Base-by-base conservation (phyloP, 2,329 filamentous ascomycete genomes). In the Cercospora sojina region DNA sequence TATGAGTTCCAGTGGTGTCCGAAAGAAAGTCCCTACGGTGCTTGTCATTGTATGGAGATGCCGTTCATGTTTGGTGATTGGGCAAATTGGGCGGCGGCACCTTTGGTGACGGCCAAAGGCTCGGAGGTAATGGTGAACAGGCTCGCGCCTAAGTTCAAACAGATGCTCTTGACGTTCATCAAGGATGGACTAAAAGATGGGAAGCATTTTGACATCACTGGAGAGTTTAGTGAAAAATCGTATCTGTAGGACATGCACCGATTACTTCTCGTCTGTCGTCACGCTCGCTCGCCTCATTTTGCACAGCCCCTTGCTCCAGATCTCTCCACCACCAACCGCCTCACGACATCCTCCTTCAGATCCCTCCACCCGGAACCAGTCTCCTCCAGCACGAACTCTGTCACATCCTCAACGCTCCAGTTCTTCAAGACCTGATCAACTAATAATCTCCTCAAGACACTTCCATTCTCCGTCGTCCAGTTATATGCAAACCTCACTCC, bases 41-140 rank as follows among this genome's bases (percentile, higher is more conserved):
- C 62, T 18, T 57, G 55, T 12, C 62, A 64, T 51, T 64, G 55
- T 27, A 59, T 64, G 20, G 62, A 64, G 41, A 38, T 59, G 32
- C 62, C 53, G n/a, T 49, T 64, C 38, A 58, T 59, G 16, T 59
- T 64, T 23, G 62, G 62, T 3, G 56, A 27, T 3, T 57, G 56
- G 41, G 53, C 55, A 5, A 49, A 32, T 5, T 64, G 62, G 62
- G 25, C 20, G 8, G 41, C 23, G 3, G 53, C 62, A 10, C 62
- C 62, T 5, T 18, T 64, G 27, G n/a, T 64, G 12, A 55, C 53
- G 2, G 29, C 25, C 20, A 58, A 43, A 9, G 29, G 38, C 12
- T 64, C 53, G 12, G 35, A 49, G 27, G 53, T 53, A n/a, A 27
- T 60, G 5, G 35, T 47, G 23, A 47, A 41, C 3, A 25, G 58